phyloP scores from a whole-genome alignment of 163 green algal species.

The Scenedesmus sp. region DNA sequence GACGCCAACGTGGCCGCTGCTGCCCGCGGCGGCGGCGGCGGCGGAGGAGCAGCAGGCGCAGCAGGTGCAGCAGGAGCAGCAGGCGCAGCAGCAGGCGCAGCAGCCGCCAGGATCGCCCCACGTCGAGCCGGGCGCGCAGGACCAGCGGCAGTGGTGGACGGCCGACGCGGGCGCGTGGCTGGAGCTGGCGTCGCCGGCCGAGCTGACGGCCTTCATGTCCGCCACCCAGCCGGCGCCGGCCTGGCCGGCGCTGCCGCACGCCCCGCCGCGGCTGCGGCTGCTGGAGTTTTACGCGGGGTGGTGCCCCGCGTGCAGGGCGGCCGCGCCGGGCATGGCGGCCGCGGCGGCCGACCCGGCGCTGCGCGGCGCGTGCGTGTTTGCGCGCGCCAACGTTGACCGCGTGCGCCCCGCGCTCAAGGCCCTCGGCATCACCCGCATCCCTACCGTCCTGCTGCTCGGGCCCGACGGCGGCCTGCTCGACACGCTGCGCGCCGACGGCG shows the following conservation, averaged over 20 bases:
- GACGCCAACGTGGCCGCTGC: no score
- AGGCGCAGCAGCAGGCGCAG: no score
- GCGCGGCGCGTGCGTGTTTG: slow-evolving; percentile 19
- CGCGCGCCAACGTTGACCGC: slow-evolving; percentile 25
- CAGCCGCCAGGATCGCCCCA: no score
- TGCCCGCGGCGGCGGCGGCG: no score
- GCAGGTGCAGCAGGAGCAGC: no score
- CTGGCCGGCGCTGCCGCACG: slow-evolving; percentile 10
- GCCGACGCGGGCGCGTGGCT: background rate
- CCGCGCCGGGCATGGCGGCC: slow-evolving; percentile 28
- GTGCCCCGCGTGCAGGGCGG: slow-evolving; percentile 30
- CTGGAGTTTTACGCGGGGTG: slow-evolving; percentile 41
- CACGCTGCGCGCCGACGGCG: slow-evolving; percentile 5
- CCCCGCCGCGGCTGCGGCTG: slow-evolving; percentile 5
- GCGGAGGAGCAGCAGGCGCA: no score
- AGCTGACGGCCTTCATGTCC: slow-evolving; percentile 11
- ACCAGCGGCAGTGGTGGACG: no score
- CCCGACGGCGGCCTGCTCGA: slow-evolving; percentile 24
- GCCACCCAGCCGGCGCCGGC: slow-evolving; percentile 8
- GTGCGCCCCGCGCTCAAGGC: slow-evolving; percentile 28
- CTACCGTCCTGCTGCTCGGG: slow-evolving; percentile 27
- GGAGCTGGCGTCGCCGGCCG: slow-evolving; percentile 12
- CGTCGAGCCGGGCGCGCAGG: no score
- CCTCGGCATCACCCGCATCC: slow-evolving; percentile 33
- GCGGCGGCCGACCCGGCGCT: slow-evolving; percentile 28